Percentiles rank a stretch among this genome's conserved stretches.
Evolutionary conservation across 306 rosid species (phyloP).

Genomic region (Amphicarpaea edgeworthii): DNA sequence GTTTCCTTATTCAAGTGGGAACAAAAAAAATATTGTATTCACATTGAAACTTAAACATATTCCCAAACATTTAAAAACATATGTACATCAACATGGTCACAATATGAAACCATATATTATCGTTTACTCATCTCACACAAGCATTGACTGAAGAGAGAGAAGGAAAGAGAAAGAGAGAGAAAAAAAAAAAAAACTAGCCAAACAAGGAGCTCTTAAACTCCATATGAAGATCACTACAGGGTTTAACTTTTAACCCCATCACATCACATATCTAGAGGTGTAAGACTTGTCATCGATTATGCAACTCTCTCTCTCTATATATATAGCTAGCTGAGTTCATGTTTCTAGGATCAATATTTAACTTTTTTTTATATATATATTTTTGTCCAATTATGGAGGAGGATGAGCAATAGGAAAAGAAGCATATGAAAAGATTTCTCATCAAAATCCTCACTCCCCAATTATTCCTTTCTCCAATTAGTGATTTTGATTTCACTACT

Average conservation of each 20-base stretch:
- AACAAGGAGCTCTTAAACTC: constrained; percentile 15
- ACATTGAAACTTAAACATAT: constrained; percentile 50
- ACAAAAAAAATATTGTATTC: constrained; percentile 43
- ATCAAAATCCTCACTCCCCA: background rate
- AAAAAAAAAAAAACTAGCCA: too few species aligned
- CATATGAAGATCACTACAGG: constrained; percentile 45
- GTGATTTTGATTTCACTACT: background rate
- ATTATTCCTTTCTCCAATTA: constrained; percentile 6
- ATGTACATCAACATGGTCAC: constrained; percentile 23
- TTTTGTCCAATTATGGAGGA: constrained; percentile 33
- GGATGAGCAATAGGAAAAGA: constrained; percentile 27
- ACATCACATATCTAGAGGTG: constrained; percentile 7
- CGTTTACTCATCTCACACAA: constrained; percentile 39
- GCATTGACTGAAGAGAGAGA: constrained; percentile 6
- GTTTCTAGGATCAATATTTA: constrained; percentile 35
- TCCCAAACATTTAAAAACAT: constrained; percentile 48
- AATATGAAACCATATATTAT: constrained; percentile 38
- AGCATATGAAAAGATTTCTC: constrained; percentile 31
- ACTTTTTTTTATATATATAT: background rate
- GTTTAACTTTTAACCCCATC: constrained; percentile 15
- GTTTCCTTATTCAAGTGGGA: constrained; percentile 41
- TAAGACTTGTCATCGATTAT: constrained; percentile 22
- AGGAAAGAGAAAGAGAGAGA: constrained; percentile 13
- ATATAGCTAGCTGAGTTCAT: background rate
- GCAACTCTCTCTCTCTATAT: background rate